Conservation (phyloP, 2,329 filamentous ascomycete genomes). For the Verticillium klebahnii region DNA sequence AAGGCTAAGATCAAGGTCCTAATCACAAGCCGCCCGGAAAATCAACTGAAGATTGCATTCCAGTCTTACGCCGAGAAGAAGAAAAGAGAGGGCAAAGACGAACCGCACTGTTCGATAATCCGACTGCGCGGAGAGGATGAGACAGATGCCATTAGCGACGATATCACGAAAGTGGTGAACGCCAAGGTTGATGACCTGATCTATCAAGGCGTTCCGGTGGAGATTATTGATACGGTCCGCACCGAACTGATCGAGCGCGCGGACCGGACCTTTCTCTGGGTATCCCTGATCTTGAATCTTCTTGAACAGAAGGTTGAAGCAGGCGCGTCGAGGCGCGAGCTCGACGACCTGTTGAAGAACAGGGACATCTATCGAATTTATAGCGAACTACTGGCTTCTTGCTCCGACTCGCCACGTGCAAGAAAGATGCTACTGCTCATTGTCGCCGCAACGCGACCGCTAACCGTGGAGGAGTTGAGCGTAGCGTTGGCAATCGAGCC, state of each 20-base stretch:
- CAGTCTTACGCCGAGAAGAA: neutral
- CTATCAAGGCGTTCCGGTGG: constrained; percentile 6
- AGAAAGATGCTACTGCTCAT: constrained; percentile 14
- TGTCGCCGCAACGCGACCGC: constrained; percentile 9
- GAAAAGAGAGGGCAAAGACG: neutral
- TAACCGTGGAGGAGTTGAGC: constrained; percentile 13
- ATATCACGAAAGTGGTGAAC: constrained; percentile 11
- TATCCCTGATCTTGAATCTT: constrained; percentile 13
- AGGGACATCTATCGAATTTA: constrained; percentile 12
- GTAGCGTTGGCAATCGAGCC: constrained; percentile 11
- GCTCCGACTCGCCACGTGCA: constrained; percentile 4
- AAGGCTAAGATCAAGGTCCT: constrained; percentile 11
- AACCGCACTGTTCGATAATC: constrained; percentile 3
- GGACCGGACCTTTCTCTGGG: constrained; percentile 18
- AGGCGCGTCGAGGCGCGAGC: constrained; percentile 10
- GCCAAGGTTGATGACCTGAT: constrained; percentile 9
- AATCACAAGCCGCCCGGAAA: constrained; percentile 14
- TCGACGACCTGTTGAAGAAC: constrained; percentile 10
- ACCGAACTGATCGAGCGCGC: constrained; percentile 9
- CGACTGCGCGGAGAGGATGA: constrained; percentile 13
- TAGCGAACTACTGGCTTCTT: constrained; percentile 9
- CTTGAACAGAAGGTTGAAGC: constrained; percentile 8
- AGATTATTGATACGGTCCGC: constrained; percentile 7
- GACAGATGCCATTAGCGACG: constrained; percentile 10
- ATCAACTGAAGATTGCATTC: constrained; percentile 13